Evolutionary conservation across 805 yeast species (phyloP).

Genomic region (Starmerella cellae): DNA sequence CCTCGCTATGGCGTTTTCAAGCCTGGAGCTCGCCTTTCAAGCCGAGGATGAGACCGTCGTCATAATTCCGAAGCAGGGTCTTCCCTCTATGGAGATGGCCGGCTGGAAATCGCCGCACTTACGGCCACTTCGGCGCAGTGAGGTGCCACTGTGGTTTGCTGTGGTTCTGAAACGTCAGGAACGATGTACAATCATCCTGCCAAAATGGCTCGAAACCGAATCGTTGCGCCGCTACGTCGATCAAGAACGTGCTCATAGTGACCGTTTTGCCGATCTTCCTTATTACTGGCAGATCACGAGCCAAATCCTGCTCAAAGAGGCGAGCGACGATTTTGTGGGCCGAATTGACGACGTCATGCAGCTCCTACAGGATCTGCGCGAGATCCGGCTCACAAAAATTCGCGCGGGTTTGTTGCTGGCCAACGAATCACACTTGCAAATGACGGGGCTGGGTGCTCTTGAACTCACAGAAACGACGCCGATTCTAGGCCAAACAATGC

Average conservation of each 20-base stretch:
- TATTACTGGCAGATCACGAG: slow-evolving; percentile 81
- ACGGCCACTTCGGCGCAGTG: slow-evolving; percentile 51
- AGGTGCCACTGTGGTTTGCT: slow-evolving; percentile 82
- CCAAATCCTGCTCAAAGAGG: slow-evolving; percentile 51
- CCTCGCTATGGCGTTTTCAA: slow-evolving; percentile 10
- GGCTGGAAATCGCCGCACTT: slow-evolving; percentile 50
- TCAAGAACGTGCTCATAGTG: slow-evolving; percentile 46
- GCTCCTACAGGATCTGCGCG: slow-evolving; percentile 68
- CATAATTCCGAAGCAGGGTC: slow-evolving; percentile 65
- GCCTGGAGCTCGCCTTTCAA: slow-evolving; percentile 59
- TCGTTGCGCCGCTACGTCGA: slow-evolving; percentile 46
- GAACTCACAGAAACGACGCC: slow-evolving; percentile 86
- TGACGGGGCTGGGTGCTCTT: slow-evolving; percentile 68
- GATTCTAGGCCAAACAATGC: slow-evolving; percentile 68
- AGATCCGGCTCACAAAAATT: slow-evolving; percentile 66
- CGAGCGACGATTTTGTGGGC: slow-evolving; percentile 66
- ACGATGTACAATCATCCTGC: slow-evolving; percentile 74
- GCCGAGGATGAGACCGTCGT: slow-evolving; percentile 68
- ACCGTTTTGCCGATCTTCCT: slow-evolving; percentile 51
- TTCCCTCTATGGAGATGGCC: slow-evolving; percentile 51
- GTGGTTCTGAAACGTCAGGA: slow-evolving; percentile 68
- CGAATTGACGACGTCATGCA: slow-evolving; percentile 59
- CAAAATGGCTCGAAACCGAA: slow-evolving; percentile 60
- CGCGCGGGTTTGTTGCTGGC: slow-evolving; percentile 64
- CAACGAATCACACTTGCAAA: slow-evolving; percentile 68